Evolutionary conservation across 345 rosid genomes (phyloP).

Genomic region (Hypericum perforatum): DNA sequence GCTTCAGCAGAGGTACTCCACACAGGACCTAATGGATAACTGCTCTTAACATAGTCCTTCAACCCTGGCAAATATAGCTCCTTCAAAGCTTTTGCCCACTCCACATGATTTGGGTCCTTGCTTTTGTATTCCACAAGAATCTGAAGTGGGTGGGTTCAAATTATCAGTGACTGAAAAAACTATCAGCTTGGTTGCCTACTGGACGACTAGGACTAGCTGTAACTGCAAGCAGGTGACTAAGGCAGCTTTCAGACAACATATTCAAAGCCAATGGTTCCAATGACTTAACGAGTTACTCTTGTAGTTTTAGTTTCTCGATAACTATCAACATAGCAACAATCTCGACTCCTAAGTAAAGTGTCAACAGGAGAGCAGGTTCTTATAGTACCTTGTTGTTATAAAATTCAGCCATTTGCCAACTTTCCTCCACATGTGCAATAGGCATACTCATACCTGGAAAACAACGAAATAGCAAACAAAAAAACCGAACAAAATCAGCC

Average conservation of each 20-base stretch:
- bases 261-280: too few species aligned
- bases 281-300: too few species aligned
- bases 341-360: too few species aligned
- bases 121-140: conserved; percentile 76
- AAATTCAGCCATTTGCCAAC: conserved; percentile 99
- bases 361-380: background rate
- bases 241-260: too few species aligned
- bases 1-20: conserved; percentile 64
- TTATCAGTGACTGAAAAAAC: conserved; percentile 11
- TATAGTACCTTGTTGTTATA: conserved; percentile 79
- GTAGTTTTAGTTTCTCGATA: too few species aligned
- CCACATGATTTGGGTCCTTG: conserved; percentile 81
- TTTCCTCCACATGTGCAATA: conserved; percentile 89
- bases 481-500: conserved; percentile 2
- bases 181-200: too few species aligned
- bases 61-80: conserved; percentile 87
- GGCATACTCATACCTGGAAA: conserved; percentile 96
- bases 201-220: too few species aligned
- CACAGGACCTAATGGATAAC: conserved; percentile 84
- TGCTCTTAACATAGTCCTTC: conserved; percentile 77
- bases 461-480: conserved; percentile 7
- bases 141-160: conserved; percentile 27
- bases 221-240: too few species aligned
- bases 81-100: conserved; percentile 96
- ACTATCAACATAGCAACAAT: too few species aligned